These are phyloP conservation scores for Kwoniella dendrophila DNA, from an alignment of 768 basidiomycete species.

Conservation along the genomic window DNA sequence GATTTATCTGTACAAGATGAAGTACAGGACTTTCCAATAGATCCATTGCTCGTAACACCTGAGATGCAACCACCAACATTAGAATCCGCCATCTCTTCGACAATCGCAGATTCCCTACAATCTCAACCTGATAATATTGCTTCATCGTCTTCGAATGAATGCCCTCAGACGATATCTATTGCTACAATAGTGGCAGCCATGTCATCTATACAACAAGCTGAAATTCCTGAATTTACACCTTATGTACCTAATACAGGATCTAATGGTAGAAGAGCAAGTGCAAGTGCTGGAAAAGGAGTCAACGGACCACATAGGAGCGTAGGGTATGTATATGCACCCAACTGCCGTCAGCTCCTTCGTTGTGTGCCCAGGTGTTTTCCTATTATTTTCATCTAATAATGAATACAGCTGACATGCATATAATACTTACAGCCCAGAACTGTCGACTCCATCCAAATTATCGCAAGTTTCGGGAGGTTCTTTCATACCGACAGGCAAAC, in stretches of 20 bases:
- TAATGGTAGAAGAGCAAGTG: constrained; percentile 1
- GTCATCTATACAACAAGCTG: neutral
- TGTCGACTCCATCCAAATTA: constrained; percentile 6
- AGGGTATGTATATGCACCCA: constrained; percentile 7
- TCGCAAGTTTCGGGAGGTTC: constrained; percentile 3
- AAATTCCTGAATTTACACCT: neutral
- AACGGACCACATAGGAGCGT: constrained; percentile 15
- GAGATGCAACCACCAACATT: neutral
- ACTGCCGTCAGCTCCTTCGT: neutral
- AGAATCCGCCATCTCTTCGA: neutral
- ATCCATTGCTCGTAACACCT: neutral
- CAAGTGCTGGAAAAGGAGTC: neutral
- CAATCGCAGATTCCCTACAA: neutral
- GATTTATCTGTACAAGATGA: neutral
- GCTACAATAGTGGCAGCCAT: constrained; percentile 1
- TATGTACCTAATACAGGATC: constrained; percentile 8
- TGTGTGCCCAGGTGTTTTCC: too few species aligned
- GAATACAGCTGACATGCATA: constrained; percentile 6
- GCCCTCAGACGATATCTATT: neutral
- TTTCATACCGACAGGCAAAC: constrained; percentile 17
- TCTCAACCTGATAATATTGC: too few species aligned
- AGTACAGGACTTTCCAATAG: neutral
- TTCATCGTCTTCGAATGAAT: neutral
- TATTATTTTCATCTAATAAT: too few species aligned
- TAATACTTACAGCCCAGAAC: constrained; percentile 11